Percentiles rank a stretch among this genome's conserved stretches.
phyloP scores from a whole-genome alignment of 2,329 filamentous ascomycete genomes.

The Cladosporium colombiae region DNA sequence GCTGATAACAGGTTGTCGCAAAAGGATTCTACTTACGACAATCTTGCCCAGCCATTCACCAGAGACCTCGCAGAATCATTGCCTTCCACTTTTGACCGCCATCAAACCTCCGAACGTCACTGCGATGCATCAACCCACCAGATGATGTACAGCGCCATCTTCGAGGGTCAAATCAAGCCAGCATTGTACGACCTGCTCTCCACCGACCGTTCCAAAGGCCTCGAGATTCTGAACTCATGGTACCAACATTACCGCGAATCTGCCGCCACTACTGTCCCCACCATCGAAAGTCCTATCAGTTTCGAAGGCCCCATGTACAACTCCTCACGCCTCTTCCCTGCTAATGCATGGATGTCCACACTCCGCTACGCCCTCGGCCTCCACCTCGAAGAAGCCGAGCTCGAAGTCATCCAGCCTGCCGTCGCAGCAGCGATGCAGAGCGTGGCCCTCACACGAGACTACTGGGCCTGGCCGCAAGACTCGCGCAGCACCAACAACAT shows the following conservation, averaged over 20 bases:
- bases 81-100: background rate
- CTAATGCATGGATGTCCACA: background rate
- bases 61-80: background rate
- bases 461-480: constrained; percentile 4
- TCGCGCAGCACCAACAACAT: background rate
- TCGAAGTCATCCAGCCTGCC: background rate
- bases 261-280: background rate
- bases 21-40: background rate
- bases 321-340: background rate
- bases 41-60: background rate
- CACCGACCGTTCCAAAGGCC: background rate
- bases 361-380: constrained; percentile 10
- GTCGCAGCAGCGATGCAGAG: constrained; percentile 1
- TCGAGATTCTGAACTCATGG: constrained; percentile 7
- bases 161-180: background rate
- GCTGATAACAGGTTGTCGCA: background rate
- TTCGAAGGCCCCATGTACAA: background rate
- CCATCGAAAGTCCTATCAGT: background rate
- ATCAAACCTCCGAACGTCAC: background rate
- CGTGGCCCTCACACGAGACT: constrained; percentile 7
- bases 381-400: background rate
- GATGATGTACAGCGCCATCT: background rate
- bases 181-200: background rate
- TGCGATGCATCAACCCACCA: background rate
- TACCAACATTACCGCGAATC: background rate